Evolutionary conservation across 1,284 basidiomycete genomes (phyloP).

Genomic region (Apiotrichum laibachii): DNA sequence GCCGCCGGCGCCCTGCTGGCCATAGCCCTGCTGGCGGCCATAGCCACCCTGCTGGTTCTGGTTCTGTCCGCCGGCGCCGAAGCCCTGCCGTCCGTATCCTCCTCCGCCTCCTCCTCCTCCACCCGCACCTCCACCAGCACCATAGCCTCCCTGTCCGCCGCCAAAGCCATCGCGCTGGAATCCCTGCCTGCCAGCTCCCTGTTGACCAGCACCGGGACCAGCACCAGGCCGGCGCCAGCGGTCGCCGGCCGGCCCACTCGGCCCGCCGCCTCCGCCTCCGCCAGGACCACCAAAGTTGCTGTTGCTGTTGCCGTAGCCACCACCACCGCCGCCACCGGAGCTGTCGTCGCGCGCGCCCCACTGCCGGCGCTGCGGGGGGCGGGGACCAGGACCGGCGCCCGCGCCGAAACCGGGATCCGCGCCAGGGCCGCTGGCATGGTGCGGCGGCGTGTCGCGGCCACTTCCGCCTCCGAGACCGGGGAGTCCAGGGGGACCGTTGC

Average conservation of each 20-base stretch:
- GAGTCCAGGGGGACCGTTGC: conserved; percentile 1
- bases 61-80: too few relatives aligned
- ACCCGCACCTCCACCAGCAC: neutral
- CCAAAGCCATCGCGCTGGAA: neutral
- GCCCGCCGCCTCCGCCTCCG: neutral
- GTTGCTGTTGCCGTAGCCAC: conserved; percentile 1
- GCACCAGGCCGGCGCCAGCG: conserved; percentile 2
- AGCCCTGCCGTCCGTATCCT: neutral
- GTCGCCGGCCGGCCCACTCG: neutral
- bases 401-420: too few relatives aligned
- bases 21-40: conserved; percentile 1
- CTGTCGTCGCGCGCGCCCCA: conserved; percentile 19
- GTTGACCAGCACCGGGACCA: conserved; percentile 4
- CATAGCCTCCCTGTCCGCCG: neutral
- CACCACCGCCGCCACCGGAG: conserved; percentile 9
- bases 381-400: neutral
- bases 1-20: conserved; percentile 6
- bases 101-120: conserved; percentile 2
- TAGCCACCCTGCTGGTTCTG: neutral
- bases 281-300: neutral
- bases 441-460: neutral
- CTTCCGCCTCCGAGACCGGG: conserved; percentile 3
- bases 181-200: conserved; percentile 1
- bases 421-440: neutral
- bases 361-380: conserved; percentile 3